phyloP scores from a whole-genome alignment of 192 early-diverging fungal genomes.

The Funneliformis mosseae region DNA sequence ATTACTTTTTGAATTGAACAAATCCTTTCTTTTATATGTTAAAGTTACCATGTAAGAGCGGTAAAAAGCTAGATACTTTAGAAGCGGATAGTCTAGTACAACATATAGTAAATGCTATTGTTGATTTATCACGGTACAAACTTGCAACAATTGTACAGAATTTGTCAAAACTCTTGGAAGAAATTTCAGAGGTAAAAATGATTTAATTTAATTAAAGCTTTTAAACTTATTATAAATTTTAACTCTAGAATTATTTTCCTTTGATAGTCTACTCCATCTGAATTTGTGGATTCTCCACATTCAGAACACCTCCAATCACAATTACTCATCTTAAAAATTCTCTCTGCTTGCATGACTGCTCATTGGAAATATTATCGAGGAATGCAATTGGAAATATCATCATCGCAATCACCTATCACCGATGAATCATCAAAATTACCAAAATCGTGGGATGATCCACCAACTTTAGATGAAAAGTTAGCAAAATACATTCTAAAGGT shows the following conservation, averaged over 20 bases:
- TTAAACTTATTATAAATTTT: not conserved
- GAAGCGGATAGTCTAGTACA: slow-evolving; percentile 77
- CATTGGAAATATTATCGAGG: slow-evolving; percentile 78
- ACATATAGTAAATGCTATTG: slow-evolving; percentile 74
- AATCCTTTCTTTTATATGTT: slow-evolving; percentile 7
- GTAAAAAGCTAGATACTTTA: slow-evolving; percentile 62
- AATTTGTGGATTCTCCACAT: slow-evolving; percentile 55
- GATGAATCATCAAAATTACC: not conserved
- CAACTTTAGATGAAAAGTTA: slow-evolving; percentile 72
- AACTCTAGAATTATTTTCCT: not conserved
- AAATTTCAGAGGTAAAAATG: slow-evolving; percentile 62
- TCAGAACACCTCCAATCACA: slow-evolving; percentile 81
- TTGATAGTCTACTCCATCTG: slow-evolving; percentile 43
- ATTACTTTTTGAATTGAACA: not conserved
- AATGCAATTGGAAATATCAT: slow-evolving; percentile 39
- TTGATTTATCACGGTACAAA: slow-evolving; percentile 79
- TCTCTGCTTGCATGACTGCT: slow-evolving; percentile 83
- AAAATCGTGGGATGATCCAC: slow-evolving; percentile 59
- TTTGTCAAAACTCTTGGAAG: slow-evolving; percentile 72
- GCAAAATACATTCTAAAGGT: slow-evolving; percentile 66
- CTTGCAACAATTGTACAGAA: slow-evolving; percentile 68
- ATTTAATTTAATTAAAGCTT: not conserved
- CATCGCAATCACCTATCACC: not conserved
- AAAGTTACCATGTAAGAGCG: slow-evolving; percentile 78
- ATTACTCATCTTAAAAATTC: slow-evolving; percentile 79